A percentile compares a stretch with the other conserved stretches of the same genome.
Evolutionary conservation across 2,329 filamentous ascomycete species (phyloP).

Genomic region (Chaetomiaceae sp.): DNA sequence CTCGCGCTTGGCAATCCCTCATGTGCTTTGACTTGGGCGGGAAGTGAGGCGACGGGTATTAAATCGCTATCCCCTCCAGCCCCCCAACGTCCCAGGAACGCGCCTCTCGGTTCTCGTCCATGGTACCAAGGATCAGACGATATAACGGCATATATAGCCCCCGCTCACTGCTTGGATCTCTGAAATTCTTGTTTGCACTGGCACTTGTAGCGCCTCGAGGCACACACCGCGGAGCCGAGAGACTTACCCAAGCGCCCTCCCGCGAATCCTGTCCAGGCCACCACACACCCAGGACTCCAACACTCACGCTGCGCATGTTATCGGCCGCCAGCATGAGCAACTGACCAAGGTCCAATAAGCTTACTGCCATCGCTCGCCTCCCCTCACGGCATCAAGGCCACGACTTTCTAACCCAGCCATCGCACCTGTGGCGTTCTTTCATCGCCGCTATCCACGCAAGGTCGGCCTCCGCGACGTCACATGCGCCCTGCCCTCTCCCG

Average conservation of each 20-base stretch:
- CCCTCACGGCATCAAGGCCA: constrained; percentile 12
- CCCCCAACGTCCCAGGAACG: constrained; percentile 29
- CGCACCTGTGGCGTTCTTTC: constrained; percentile 18
- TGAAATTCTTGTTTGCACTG: constrained; percentile 9
- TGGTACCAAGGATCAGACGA: constrained; percentile 41
- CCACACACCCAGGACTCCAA: too few species aligned
- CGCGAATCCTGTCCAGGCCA: constrained; percentile 3
- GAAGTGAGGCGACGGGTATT: constrained; percentile 36
- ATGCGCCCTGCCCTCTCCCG: constrained; percentile 32
- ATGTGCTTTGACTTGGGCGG: constrained; percentile 41
- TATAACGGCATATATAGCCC: constrained; percentile 40
- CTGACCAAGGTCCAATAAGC: constrained; percentile 14
- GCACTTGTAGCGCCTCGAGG: constrained; percentile 2
- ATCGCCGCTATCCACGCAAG: constrained; percentile 16
- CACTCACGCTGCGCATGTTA: constrained; percentile 1
- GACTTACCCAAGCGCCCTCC: constrained; percentile 1
- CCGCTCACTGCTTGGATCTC: constrained; percentile 17
- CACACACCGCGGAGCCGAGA: constrained; percentile 1
- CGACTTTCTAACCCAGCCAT: constrained; percentile 1
- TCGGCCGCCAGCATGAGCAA: constrained; percentile 17
- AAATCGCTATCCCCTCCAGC: constrained; percentile 34
- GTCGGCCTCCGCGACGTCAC: constrained; percentile 24
- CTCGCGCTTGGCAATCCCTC: constrained; percentile 43
- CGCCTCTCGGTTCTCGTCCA: constrained; percentile 26
- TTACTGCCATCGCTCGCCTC: constrained; percentile 15